Conservation (phyloP, 2,329 filamentous ascomycete species). For the Colletotrichum magnum region DNA sequence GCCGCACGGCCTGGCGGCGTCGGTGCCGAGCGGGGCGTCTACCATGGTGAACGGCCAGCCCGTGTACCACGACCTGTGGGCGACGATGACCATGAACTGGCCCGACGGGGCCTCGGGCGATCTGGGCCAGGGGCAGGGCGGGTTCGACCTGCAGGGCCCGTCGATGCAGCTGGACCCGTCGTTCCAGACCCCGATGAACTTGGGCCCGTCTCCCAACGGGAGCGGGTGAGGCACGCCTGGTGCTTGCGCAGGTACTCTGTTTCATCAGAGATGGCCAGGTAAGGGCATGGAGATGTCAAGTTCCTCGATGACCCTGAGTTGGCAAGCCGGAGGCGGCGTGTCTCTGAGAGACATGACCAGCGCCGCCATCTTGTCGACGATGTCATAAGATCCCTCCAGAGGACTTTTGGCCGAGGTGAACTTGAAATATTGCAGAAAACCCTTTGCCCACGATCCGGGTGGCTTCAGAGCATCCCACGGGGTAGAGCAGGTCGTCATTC, state of each 20-base stretch:
- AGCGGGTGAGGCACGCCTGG: not conserved
- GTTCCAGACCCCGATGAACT: conserved; percentile 5
- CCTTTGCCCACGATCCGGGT: too few relatives aligned
- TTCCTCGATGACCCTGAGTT: too few relatives aligned
- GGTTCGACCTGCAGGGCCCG: conserved; percentile 10
- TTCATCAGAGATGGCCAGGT: too few relatives aligned
- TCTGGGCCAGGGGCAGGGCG: not conserved
- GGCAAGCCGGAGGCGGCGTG: too few relatives aligned
- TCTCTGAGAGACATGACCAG: too few relatives aligned
- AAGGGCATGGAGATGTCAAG: too few relatives aligned
- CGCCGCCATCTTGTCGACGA: too few relatives aligned
- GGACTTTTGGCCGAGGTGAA: too few relatives aligned
- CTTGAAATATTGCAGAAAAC: too few relatives aligned
- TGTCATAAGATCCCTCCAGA: too few relatives aligned
- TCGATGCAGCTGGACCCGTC: conserved; percentile 18
- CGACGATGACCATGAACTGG: conserved; percentile 64
- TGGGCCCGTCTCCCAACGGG: conserved; percentile 15
- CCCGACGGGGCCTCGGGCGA: conserved; percentile 42
- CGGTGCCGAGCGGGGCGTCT: conserved; percentile 26
- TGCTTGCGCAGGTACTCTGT: not conserved
- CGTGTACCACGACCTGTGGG: conserved; percentile 61
- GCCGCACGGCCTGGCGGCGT: conserved; percentile 12
- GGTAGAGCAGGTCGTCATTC: too few relatives aligned
- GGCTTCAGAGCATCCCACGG: too few relatives aligned
- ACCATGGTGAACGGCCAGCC: conserved; percentile 41